Conservation (phyloP, 176 grass and related monocot species). For the Cenchrus fungigraminus region DNA sequence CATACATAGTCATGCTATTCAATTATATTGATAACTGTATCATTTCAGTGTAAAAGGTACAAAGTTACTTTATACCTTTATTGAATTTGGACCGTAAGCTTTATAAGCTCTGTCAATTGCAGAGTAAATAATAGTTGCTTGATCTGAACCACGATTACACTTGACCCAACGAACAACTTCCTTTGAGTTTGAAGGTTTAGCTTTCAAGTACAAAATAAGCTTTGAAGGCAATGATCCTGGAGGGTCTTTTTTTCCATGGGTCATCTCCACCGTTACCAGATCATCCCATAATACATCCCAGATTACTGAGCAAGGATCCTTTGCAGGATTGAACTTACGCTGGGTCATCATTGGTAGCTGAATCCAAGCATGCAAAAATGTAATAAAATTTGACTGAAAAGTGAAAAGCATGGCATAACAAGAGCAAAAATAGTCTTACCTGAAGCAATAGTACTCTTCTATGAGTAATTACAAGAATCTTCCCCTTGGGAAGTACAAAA, state of each 20-base stretch:
- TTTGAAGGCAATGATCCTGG: conserved; percentile 74
- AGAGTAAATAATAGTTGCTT: conserved; percentile 68
- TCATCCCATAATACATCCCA: conserved; percentile 97
- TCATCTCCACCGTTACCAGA: conserved; percentile 80
- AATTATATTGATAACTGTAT: not conserved
- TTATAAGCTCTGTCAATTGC: conserved; percentile 77
- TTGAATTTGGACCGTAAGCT: conserved; percentile 68
- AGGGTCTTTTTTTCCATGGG: conserved; percentile 81
- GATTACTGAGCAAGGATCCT: conserved; percentile 86
- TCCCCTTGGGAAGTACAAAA: conserved; percentile 89
- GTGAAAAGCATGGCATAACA: conserved; percentile 14
- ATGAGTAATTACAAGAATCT: conserved; percentile 83
- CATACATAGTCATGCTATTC: not conserved
- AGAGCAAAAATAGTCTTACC: conserved; percentile 47
- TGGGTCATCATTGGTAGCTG: conserved; percentile 88
- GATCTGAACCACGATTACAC: conserved; percentile 71
- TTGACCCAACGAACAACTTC: conserved; percentile 80
- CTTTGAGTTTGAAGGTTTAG: conserved; percentile 67
- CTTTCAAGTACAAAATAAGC: conserved; percentile 89
- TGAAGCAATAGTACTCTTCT: conserved; percentile 86
- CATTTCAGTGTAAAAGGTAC: conserved; percentile 4
- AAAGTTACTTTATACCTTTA: conserved; percentile 64
- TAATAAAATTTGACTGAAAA: conserved; percentile 38
- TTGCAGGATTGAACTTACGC: conserved; percentile 91
- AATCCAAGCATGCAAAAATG: conserved; percentile 43